phyloP scores from a whole-genome alignment of 495 filamentous ascomycete genomes.

The Penicillium silybi region DNA sequence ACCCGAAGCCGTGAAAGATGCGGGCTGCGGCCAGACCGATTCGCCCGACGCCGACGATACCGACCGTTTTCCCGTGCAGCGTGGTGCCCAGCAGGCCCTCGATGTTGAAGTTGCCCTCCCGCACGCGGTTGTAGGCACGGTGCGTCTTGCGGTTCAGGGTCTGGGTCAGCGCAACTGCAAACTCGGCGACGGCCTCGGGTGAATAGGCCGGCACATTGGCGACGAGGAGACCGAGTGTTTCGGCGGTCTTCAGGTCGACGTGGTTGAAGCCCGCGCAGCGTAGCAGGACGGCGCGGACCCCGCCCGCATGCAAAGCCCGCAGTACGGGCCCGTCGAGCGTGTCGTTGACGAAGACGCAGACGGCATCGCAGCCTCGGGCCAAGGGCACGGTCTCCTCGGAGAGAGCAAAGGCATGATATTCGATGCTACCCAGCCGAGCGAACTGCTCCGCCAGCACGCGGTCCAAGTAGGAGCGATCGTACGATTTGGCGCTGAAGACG shows the following conservation, averaged over 20 bases:
- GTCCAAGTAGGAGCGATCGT: constrained; percentile 52
- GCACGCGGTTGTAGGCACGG: constrained; percentile 66
- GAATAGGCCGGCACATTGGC: constrained; percentile 66
- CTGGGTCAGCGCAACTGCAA: constrained; percentile 62
- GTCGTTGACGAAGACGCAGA: constrained; percentile 74
- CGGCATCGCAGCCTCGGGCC: constrained; percentile 49
- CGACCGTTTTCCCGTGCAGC: constrained; percentile 55
- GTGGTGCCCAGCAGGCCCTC: constrained; percentile 60
- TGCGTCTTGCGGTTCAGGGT: constrained; percentile 69
- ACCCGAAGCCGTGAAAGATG: constrained; percentile 60
- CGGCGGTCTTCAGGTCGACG: constrained; percentile 55
- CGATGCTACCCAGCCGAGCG: constrained; percentile 32
- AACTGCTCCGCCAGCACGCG: constrained; percentile 21
- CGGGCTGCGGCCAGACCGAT: constrained; percentile 36
- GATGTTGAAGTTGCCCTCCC: constrained; percentile 68
- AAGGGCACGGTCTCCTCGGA: constrained; percentile 53
- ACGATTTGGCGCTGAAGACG: constrained; percentile 60
- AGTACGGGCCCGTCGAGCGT: constrained; percentile 49
- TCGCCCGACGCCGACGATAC: constrained; percentile 33
- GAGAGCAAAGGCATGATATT: constrained; percentile 55
- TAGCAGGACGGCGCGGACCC: constrained; percentile 56
- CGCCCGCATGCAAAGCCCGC: constrained; percentile 38
- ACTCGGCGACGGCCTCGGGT: constrained; percentile 71
- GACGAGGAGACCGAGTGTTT: constrained; percentile 56
- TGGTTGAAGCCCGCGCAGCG: constrained; percentile 73